Evolutionary conservation across 768 basidiomycete genomes (phyloP), one percentile per base, ranked within the genome.

Genomic region (Lentinula sp.): DNA sequence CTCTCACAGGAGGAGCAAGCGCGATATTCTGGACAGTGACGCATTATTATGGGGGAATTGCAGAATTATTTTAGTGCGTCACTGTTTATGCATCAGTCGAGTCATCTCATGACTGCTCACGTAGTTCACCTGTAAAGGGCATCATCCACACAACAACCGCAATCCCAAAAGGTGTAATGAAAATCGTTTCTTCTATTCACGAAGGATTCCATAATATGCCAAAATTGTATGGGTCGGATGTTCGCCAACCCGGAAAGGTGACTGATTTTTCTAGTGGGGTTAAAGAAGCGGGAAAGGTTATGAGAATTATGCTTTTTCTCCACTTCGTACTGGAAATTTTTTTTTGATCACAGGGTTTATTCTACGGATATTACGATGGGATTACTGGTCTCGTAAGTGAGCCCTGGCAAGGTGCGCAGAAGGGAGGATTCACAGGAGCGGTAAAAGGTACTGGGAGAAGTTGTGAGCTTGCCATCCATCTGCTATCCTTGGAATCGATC

Each of bases 1-100:
- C 77, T 0, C 65, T 79, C 23, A 77, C 76, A 4, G 79, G 79
- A 3, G 77, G 80, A 2, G 76, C 75, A 0, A 73, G 71, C 28
- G 81, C 81, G 8, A 76, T 83, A 4, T 79, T 85, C 61, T 79
- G 76, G 71, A 79, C 78, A 0, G 68, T 85, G 15, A 81, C 81
- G 12, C 74, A 82, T 59, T 78, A 77, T 61, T 78, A 79, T 56
- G 69, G 72, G 0, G 75, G 76, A 13, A 76, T 83, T 35, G 77
- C 78, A 1, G 76, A 82, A 61, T 75, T 82, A 49, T 79, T 85
- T 66, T 76, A 77, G 77, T 79, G 55, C 61, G 70, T 66, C 10
- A 5, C 18, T 43, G 28, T 10, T 39, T n/a, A 15, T 56, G 18
- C 60, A 20, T 18, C 18, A 7, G n/a, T 42, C 52, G 33, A 54